phyloP scores from a whole-genome alignment of 805 yeast genomes.

The Wickerhamiella slavikovae region DNA sequence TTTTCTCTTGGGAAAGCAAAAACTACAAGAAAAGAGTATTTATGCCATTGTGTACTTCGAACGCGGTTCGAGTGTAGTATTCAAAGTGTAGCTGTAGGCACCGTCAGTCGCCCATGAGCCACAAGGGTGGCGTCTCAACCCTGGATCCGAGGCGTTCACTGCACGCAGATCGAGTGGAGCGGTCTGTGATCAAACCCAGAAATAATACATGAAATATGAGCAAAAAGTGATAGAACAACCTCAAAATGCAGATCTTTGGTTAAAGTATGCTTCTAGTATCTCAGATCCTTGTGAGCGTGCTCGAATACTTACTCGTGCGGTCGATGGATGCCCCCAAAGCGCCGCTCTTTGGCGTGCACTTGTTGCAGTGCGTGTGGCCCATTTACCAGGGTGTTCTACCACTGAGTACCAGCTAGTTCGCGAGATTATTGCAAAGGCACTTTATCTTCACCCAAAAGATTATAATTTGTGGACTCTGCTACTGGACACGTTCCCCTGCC shows the following conservation, averaged over 20 bases:
- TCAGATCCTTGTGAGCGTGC: not conserved
- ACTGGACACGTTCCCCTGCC: constrained; percentile 6
- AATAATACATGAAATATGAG: no score
- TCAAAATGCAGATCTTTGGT: not conserved
- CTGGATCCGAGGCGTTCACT: no score
- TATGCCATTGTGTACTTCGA: no score
- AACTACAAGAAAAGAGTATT: no score
- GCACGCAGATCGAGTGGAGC: no score
- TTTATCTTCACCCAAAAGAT: constrained; percentile 5
- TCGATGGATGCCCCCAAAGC: no score
- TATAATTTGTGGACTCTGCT: constrained; percentile 4
- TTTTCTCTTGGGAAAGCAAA: no score
- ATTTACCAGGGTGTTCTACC: constrained; percentile 2
- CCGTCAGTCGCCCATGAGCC: no score
- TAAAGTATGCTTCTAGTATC: not conserved
- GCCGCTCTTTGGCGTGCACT: constrained; percentile 33
- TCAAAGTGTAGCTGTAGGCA: no score
- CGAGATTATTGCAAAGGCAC: constrained; percentile 2
- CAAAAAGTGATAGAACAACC: not conserved
- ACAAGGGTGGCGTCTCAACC: no score
- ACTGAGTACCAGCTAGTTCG: not conserved
- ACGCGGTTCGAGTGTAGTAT: no score
- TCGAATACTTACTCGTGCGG: constrained; percentile 1
- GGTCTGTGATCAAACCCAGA: no score
- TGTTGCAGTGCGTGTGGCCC: constrained; percentile 22